Base-by-base conservation (phyloP, 2,329 filamentous ascomycete species). In the Thelonectria discophora region DNA sequence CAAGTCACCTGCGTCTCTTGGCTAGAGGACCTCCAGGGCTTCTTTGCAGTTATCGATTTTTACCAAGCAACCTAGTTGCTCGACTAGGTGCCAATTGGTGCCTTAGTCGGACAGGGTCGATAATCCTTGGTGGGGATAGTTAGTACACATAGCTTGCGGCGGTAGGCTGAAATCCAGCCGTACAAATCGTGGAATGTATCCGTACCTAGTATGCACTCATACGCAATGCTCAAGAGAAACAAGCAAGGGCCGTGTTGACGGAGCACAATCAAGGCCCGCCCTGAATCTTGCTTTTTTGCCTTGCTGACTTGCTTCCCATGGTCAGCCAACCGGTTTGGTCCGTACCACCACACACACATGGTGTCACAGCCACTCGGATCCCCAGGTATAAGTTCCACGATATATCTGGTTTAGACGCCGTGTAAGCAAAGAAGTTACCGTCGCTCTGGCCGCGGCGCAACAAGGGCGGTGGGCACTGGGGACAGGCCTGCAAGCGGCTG, bases 381-480 rank as follows among this genome's bases (percentile, higher is more conserved):
- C 27, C 27, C 27, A 30, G 27, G 27, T 8, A 30, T 30, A 30
- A 8, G n/a, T 42, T 42, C 17, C 9, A 17, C 17, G 39, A 20
- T 42, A 42, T 42, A 42, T 42, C 39, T 42, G 39, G n/a, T 20
- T 20, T 20, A 18, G 39, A 42, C 17, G 39, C 17, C 13, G 39
- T 42, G 39, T 42, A 42, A 47, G 13, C 13, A 11, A 8, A 48
- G 34, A 49, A 49, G 47, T 56, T 43, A 20, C 45, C 18, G 15
- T 18, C 30, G 32, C 27, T n/a, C 39, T 20, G 45, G 24, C 21
- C 45, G n/a, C 34, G 34, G 34, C 6, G 21, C n/a, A 21, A 27
- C 42, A 49, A 49, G 30, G 49, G 53, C 53, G 53, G 42, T 47
- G 49, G 55, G 49, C 42, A 30, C 49, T 12, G 24, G 32, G 32